Percentiles rank a stretch among this genome's conserved stretches.
Conservation (phyloP, 805 yeast genomes). For the Candida chilensis region DNA sequence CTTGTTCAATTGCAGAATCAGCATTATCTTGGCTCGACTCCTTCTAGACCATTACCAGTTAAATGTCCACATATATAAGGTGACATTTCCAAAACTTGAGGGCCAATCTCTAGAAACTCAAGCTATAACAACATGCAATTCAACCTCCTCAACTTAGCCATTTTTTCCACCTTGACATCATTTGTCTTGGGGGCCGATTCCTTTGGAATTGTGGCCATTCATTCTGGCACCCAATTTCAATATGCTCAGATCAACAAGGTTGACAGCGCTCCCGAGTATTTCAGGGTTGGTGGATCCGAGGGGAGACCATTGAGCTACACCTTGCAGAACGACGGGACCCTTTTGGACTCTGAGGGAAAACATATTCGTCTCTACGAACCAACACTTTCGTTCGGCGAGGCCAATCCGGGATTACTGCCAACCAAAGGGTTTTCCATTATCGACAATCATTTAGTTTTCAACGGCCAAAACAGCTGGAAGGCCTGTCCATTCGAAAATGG, state of each 20-base stretch:
- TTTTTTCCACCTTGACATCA: too few relatives aligned
- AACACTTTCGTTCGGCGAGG: background rate
- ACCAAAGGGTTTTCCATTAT: background rate
- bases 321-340: background rate
- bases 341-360: background rate
- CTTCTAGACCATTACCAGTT: too few relatives aligned
- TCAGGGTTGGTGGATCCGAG: background rate
- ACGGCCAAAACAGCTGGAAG: background rate
- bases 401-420: background rate
- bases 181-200: too few relatives aligned
- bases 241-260: background rate
- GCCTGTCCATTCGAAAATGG: conserved; percentile 1
- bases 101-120: too few relatives aligned
- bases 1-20: too few relatives aligned
- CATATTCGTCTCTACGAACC: too few relatives aligned
- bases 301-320: background rate
- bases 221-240: background rate
- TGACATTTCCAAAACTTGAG: too few relatives aligned
- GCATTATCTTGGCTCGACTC: too few relatives aligned
- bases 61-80: too few relatives aligned
- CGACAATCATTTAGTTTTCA: background rate
- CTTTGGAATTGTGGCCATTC: background rate
- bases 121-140: too few relatives aligned
- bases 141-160: too few relatives aligned
- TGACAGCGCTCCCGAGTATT: background rate